A percentile compares a stretch with the other conserved stretches of the same genome.
These are phyloP conservation scores for Chlorella vulgaris DNA, from an alignment of 139 green algal species.

Conservation along the genomic window DNA sequence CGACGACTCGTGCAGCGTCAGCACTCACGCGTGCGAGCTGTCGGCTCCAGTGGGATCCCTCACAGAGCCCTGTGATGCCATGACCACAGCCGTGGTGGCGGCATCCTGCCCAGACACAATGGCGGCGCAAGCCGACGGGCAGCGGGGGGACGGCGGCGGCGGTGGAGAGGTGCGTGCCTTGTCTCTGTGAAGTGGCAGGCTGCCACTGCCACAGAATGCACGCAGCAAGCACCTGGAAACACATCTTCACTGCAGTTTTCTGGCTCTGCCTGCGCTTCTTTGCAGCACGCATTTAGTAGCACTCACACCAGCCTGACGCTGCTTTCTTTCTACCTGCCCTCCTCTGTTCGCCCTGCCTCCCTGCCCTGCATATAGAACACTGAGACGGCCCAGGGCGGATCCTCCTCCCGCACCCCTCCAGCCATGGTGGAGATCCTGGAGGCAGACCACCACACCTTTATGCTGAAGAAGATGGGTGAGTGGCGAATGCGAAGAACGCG, in stretches of 20 bases:
- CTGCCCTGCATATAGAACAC: not conserved
- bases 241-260: too few species aligned
- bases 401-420: conserved; percentile 11
- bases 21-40: not conserved
- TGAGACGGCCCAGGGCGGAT: not conserved
- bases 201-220: too few species aligned
- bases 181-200: too few species aligned
- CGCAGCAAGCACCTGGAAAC: too few species aligned
- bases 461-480: conserved; percentile 49
- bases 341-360: not conserved
- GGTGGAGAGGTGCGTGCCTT: not conserved
- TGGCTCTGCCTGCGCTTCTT: too few species aligned
- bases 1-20: not conserved
- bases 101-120: conserved; percentile 10
- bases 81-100: conserved; percentile 12
- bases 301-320: too few species aligned
- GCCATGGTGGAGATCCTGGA: conserved; percentile 42
- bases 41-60: not conserved
- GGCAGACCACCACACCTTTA: conserved; percentile 35
- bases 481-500: not conserved
- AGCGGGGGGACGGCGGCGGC: not conserved
- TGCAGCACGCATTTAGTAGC: too few species aligned
- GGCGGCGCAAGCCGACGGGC: not conserved
- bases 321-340: too few species aligned
- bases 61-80: conserved; percentile 13